Evolutionary conservation across 805 yeast genomes (phyloP).

Genomic region (Saccharomycopsis javanensis): DNA sequence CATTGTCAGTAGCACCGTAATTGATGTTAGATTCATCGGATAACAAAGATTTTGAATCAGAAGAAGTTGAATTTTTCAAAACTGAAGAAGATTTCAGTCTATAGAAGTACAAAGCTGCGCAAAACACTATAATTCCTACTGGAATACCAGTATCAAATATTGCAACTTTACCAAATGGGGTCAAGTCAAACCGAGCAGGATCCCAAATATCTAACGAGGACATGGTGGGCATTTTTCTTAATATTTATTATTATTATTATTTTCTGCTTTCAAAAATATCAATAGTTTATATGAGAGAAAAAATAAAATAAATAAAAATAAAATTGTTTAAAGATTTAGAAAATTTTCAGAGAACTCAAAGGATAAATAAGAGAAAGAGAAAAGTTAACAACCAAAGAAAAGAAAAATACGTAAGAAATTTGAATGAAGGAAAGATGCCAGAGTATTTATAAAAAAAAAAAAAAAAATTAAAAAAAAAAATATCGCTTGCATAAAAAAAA

Average conservation of each 20-base stretch:
- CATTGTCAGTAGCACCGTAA: conserved; percentile 18
- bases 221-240: not conserved
- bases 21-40: not conserved
- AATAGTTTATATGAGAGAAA: not conserved
- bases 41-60: conserved; percentile 10
- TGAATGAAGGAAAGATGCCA: conserved; percentile 1
- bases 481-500: not conserved
- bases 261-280: not conserved
- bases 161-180: conserved; percentile 35
- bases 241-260: not conserved
- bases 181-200: conserved; percentile 30
- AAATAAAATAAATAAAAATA: not conserved
- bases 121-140: conserved; percentile 13
- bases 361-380: not conserved
- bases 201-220: conserved; percentile 10
- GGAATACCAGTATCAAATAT: conserved; percentile 30
- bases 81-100: not conserved
- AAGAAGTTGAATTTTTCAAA: not conserved
- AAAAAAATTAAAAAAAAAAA: not conserved
- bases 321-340: too few species aligned
- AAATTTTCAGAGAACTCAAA: not conserved
- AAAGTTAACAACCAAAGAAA: not conserved
- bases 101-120: not conserved
- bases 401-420: not conserved
- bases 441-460: not conserved